Base-by-base conservation (phyloP, 139 green algal species). In the Closterium sp. region DNA sequence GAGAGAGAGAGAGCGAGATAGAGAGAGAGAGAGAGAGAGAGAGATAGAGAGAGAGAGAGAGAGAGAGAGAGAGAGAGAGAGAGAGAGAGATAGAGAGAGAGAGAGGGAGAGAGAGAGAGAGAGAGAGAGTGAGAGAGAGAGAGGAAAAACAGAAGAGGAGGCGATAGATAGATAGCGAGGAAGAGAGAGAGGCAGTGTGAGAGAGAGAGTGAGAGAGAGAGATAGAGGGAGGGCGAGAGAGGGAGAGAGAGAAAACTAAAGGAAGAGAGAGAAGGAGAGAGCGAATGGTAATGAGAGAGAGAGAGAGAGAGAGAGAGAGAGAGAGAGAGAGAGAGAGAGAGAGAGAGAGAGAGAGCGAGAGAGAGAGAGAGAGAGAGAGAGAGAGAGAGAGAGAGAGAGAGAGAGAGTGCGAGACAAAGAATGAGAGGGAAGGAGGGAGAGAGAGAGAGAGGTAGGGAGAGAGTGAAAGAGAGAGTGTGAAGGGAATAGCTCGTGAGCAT, bases 181-280 rank as follows among this genome's bases (percentile, higher is more conserved):
- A 12, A 85, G n/a, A 85, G 76, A 85, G 76, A 85, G 76, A 85
- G 76, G 25, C 9, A 85, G 76, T n/a, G 76, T n/a, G 76, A 85
- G 76, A 85, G 76, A 85, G 76, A 85, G 76, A 85, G 76, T 1
- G 76, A 85, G 76, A 85, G 76, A 85, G 76, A 85, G 76, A 85
- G 76, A 6, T 0, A 85, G 76, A 6, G 76, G 25, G 2, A 85
- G 76, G 25, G 76, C 21, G 76, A 6, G 2, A 85, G 76, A 85
- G 76, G 25, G 76, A 85, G 76, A 85, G 76, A 85, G 76, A 85
- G 76, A 85, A n/a, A n/a, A n/a, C n/a, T n/a, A n/a, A n/a, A n/a
- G n/a, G n/a, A n/a, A n/a, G n/a, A n/a, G n/a, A n/a, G n/a, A n/a
- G n/a, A n/a, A n/a, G n/a, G 76, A 85, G 76, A 8, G 76, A 85